A percentile compares a stretch with the other conserved stretches of the same genome.
These are phyloP conservation scores for Fusarium begoniae DNA, from an alignment of 2,329 filamentous ascomycete genomes.

Conservation along the genomic window DNA sequence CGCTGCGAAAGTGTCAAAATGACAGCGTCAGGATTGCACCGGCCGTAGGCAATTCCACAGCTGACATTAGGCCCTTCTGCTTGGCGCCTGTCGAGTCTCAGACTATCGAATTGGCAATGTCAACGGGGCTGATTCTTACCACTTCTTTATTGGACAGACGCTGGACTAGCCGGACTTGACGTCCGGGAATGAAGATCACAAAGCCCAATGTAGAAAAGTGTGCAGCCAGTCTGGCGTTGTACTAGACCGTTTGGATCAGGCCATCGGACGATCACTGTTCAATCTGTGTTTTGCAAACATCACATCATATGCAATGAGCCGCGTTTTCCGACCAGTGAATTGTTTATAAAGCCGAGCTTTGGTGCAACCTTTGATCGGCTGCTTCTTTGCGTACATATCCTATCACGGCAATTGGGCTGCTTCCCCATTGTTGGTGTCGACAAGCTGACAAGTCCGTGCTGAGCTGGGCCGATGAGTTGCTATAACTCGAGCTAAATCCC, in stretches of 20 bases:
- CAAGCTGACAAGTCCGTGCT: conserved; percentile 2
- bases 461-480: not conserved
- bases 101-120: not conserved
- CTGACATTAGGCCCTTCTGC: not conserved
- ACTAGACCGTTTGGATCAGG: conserved; percentile 10
- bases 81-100: conserved; percentile 2
- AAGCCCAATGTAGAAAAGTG: not conserved
- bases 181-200: conserved; percentile 15
- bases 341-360: conserved; percentile 2
- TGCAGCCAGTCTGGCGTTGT: not conserved
- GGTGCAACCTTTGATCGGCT: not conserved
- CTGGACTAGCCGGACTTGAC: conserved; percentile 2
- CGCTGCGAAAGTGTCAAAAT: not conserved
- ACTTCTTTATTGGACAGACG: not conserved
- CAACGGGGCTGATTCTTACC: not conserved
- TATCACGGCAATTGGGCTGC: not conserved
- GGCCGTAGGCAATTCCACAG: not conserved
- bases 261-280: conserved; percentile 12
- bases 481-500: not conserved
- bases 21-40: not conserved
- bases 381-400: conserved; percentile 7
- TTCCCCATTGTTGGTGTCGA: not conserved
- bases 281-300: not conserved
- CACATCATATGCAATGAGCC: conserved; percentile 1
- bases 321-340: not conserved